These are phyloP conservation scores for Zizania latifolia DNA, from an alignment of 176 grass and related monocot genomes.

Conservation along the genomic window DNA sequence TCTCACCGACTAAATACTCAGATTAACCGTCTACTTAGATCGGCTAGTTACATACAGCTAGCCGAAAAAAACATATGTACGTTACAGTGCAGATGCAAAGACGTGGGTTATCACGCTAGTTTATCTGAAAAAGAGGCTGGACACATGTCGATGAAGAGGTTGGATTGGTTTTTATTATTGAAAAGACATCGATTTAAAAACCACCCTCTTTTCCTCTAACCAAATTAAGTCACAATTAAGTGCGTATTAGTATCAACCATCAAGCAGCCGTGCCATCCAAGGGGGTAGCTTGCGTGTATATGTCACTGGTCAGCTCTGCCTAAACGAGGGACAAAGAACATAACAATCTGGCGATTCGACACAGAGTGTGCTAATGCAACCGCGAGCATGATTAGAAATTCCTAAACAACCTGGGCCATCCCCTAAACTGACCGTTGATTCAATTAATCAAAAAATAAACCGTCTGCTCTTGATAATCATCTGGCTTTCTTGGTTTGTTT, in stretches of 20 bases:
- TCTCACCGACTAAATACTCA: too few species aligned
- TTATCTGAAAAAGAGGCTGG: too few species aligned
- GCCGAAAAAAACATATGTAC: too few species aligned
- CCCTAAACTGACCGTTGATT: background rate
- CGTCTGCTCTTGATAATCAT: slow-evolving; percentile 14
- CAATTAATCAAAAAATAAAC: background rate
- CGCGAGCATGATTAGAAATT: slow-evolving; percentile 18
- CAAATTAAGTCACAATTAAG: background rate
- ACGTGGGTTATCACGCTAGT: too few species aligned
- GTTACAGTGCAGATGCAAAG: too few species aligned
- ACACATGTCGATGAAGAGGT: too few species aligned
- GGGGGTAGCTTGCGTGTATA: background rate
- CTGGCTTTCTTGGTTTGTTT: background rate
- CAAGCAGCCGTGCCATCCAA: background rate
- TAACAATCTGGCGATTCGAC: background rate
- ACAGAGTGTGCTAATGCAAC: slow-evolving; percentile 6
- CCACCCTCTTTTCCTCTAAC: background rate
- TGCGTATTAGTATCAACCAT: background rate
- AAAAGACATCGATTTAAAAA: too few species aligned
- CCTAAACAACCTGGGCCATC: slow-evolving; percentile 32
- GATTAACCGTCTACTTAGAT: too few species aligned
- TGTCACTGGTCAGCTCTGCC: background rate
- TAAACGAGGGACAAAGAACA: background rate
- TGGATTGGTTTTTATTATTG: too few species aligned
- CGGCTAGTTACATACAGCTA: too few species aligned